Conservation (phyloP, 2,329 filamentous ascomycete genomes). For the Septoria petroselini region DNA sequence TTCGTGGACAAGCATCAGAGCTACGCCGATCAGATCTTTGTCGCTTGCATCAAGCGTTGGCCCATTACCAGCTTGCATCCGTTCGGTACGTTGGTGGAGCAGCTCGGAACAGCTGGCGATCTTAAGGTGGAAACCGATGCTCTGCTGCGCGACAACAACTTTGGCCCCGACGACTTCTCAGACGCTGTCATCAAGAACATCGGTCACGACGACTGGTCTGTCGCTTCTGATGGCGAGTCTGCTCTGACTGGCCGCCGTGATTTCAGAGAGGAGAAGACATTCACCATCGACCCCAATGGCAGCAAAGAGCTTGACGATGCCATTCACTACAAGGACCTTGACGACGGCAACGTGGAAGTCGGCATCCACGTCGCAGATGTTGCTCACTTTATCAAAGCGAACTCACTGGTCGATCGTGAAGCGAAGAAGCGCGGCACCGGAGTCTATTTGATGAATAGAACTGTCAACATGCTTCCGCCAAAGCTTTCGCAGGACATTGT, state of each 20-base stretch:
- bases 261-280: slow-evolving; percentile 81
- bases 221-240: slow-evolving; percentile 77
- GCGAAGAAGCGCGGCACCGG: slow-evolving; percentile 97
- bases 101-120: slow-evolving; percentile 95
- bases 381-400: slow-evolving; percentile 93
- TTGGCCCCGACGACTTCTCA: slow-evolving; percentile 94
- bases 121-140: slow-evolving; percentile 97
- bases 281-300: slow-evolving; percentile 89
- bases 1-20: slow-evolving; percentile 99
- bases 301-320: slow-evolving; percentile 87
- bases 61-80: slow-evolving; percentile 99
- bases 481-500: slow-evolving; percentile 84
- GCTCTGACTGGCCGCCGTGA: slow-evolving; percentile 74
- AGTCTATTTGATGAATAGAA: slow-evolving; percentile 90
- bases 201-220: slow-evolving; percentile 85
- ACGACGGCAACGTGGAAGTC: slow-evolving; percentile 85
- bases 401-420: slow-evolving; percentile 92
- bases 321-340: slow-evolving; percentile 80
- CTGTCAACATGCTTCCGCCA: slow-evolving; percentile 79
- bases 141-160: slow-evolving; percentile 96
- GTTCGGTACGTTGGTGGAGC: slow-evolving; percentile 94
- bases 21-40: slow-evolving; percentile 96
- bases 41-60: slow-evolving; percentile 99
- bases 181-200: slow-evolving; percentile 93
- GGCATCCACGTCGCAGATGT: slow-evolving; percentile 94